A percentile compares a stretch with the other conserved stretches of the same genome.
Evolutionary conservation across 192 early-diverging fungal species (phyloP).

Genomic region (Linnemannia zychae): DNA sequence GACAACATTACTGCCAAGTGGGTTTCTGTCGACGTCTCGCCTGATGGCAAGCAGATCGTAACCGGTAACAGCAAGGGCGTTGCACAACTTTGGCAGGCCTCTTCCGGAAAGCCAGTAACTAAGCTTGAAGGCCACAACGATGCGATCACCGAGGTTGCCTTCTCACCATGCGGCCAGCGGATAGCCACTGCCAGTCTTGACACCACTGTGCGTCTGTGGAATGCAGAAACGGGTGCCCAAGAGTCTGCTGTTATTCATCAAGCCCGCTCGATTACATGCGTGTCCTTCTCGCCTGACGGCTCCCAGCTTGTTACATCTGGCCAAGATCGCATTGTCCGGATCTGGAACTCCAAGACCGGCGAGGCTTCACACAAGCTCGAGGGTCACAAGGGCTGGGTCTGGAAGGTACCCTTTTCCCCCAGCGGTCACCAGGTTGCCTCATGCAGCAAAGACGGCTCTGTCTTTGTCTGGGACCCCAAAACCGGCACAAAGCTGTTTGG

Average conservation of each 20-base stretch:
- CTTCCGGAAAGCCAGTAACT: neutral
- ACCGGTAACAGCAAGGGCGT: neutral
- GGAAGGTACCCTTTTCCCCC: neutral
- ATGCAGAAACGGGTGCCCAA: neutral
- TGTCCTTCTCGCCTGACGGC: conserved; percentile 6
- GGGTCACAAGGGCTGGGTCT: neutral
- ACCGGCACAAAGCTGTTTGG: neutral
- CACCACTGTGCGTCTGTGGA: conserved; percentile 70
- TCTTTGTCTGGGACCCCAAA: neutral
- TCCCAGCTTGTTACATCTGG: neutral
- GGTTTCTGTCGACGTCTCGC: neutral
- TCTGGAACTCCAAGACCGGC: neutral
- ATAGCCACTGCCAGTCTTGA: conserved; percentile 95
- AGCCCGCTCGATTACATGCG: neutral
- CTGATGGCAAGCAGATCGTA: conserved; percentile 4
- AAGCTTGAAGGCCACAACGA: conserved; percentile 73
- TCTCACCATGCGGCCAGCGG: conserved; percentile 85
- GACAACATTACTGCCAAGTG: neutral
- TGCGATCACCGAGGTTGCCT: conserved; percentile 90
- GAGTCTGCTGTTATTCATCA: neutral
- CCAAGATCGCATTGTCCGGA: neutral
- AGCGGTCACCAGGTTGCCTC: neutral
- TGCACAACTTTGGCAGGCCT: neutral
- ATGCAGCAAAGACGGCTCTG: neutral
- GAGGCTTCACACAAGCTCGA: neutral